Evolutionary conservation across 306 rosid species (phyloP).

Genomic region (Begonia loranthoides): DNA sequence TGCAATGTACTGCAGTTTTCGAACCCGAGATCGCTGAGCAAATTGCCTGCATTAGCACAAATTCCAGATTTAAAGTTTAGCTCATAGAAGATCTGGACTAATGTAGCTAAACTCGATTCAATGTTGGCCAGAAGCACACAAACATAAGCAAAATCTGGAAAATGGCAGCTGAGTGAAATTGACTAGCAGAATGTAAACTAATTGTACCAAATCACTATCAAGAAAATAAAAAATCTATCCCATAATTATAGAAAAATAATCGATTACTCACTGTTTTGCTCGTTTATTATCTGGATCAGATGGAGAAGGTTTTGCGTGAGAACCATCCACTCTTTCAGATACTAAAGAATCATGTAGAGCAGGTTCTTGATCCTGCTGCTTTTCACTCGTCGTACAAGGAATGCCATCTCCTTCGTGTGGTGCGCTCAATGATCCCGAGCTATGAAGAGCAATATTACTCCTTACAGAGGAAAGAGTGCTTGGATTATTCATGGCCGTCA

Average conservation of each 20-base stretch:
- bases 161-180: no score
- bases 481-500: not conserved
- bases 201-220: no score
- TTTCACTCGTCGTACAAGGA: conserved; percentile 35
- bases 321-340: not conserved
- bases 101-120: not conserved
- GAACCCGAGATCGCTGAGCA: conserved; percentile 69
- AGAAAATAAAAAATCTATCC: no score
- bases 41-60: conserved; percentile 45
- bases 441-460: conserved; percentile 18
- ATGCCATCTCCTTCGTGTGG: conserved; percentile 8
- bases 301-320: conserved; percentile 9
- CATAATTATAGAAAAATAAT: not conserved
- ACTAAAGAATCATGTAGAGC: conserved; percentile 30
- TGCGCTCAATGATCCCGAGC: conserved; percentile 3
- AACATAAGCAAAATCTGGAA: not conserved
- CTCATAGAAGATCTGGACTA: not conserved
- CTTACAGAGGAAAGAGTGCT: conserved; percentile 20
- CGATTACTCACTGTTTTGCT: conserved; percentile 15
- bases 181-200: not conserved
- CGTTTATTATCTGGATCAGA: conserved; percentile 11
- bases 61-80: conserved; percentile 3
- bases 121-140: not conserved
- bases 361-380: conserved; percentile 33
- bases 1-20: conserved; percentile 68